phyloP scores from a whole-genome alignment of 2,329 filamentous ascomycete species.

The Colletotrichum sojae region DNA sequence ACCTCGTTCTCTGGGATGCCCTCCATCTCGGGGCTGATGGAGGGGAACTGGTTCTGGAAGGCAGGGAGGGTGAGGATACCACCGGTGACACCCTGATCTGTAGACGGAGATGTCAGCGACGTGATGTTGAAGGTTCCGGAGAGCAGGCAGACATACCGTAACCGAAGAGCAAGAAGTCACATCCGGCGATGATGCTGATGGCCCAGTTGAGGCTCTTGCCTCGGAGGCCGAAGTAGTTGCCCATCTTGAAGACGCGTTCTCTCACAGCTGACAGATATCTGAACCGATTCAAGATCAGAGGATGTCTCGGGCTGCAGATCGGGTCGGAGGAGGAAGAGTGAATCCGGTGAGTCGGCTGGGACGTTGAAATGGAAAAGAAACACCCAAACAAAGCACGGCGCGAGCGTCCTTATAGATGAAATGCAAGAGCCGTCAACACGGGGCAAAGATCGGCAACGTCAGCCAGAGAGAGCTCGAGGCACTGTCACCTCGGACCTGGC shows the following conservation, averaged over 20 bases:
- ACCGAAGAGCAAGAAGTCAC: slow-evolving; percentile 77
- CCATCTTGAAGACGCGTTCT: slow-evolving; percentile 38
- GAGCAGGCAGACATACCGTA: slow-evolving; percentile 59
- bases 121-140: background rate
- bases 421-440: slow-evolving; percentile 3
- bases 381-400: slow-evolving; percentile 12
- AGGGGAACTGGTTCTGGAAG: slow-evolving; percentile 68
- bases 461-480: slow-evolving; percentile 21
- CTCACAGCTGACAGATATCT: slow-evolving; percentile 23
- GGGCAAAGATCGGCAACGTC: slow-evolving; percentile 39
- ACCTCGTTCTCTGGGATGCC: slow-evolving; percentile 48
- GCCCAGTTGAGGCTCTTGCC: slow-evolving; percentile 77
- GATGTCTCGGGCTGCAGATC: slow-evolving; percentile 24
- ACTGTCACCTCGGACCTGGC: background rate
- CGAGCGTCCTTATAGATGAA: slow-evolving; percentile 40
- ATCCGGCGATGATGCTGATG: slow-evolving; percentile 79
- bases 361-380: slow-evolving; percentile 9
- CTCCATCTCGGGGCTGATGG: slow-evolving; percentile 43
- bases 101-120: slow-evolving; percentile 44
- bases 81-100: slow-evolving; percentile 84
- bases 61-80: slow-evolving; percentile 78
- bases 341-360: slow-evolving; percentile 13
- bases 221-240: slow-evolving; percentile 73
- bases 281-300: slow-evolving; percentile 15
- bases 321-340: background rate